Evolutionary conservation across 164 flowering plant genomes (phyloP).

Genomic region (Vitis rupestris): DNA sequence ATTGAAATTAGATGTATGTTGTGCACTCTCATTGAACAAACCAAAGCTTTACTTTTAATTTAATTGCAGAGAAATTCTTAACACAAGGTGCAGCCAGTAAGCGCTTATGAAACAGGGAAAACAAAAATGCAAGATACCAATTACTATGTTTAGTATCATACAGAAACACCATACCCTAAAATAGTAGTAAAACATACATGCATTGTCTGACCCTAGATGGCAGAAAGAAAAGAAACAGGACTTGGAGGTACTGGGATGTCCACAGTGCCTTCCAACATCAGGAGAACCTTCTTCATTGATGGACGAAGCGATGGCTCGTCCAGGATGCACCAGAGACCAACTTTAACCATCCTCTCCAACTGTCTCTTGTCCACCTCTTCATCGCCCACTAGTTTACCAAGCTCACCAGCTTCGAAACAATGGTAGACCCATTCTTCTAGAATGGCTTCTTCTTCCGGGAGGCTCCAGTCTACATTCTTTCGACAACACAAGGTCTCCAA

Average conservation of each 20-base stretch:
- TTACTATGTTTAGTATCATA: too few species aligned
- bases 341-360: slow-evolving; percentile 19
- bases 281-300: slow-evolving; percentile 21
- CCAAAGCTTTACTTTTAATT: too few species aligned
- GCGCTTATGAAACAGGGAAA: too few species aligned
- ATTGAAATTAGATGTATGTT: too few species aligned
- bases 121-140: too few species aligned
- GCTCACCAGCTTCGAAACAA: slow-evolving; percentile 3
- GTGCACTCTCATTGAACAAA: too few species aligned
- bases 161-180: too few species aligned
- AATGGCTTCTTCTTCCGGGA: neutral
- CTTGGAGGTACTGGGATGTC: slow-evolving; percentile 21
- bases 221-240: slow-evolving; percentile 1
- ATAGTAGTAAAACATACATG: too few species aligned
- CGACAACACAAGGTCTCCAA: slow-evolving; percentile 13
- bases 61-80: too few species aligned
- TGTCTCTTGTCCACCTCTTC: slow-evolving; percentile 14
- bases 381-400: slow-evolving; percentile 10
- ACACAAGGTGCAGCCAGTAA: too few species aligned
- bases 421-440: slow-evolving; percentile 11
- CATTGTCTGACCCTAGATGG: neutral
- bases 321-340: slow-evolving; percentile 24
- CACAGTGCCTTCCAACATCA: slow-evolving; percentile 20
- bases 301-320: slow-evolving; percentile 28
- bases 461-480: neutral